Conservation (phyloP, 2,329 filamentous ascomycete species). For the Endothia cerciana region DNA sequence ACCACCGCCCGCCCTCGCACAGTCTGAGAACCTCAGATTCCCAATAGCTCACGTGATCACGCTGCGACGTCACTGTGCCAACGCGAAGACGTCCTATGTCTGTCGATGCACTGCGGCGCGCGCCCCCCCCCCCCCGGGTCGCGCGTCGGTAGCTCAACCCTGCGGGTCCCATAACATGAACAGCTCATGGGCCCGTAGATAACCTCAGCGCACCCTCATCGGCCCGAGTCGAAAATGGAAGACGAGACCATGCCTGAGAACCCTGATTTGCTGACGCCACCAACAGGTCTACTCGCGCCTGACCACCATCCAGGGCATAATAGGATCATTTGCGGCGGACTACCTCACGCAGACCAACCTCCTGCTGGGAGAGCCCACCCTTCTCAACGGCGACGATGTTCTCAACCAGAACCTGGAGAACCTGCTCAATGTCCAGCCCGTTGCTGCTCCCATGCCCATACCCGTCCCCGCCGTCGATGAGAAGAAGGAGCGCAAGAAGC, state of each 20-base stretch:
- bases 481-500: constrained; percentile 90
- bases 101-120: constrained; percentile 3
- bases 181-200: background rate
- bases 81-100: background rate
- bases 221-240: background rate
- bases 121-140: background rate
- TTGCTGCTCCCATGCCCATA: constrained; percentile 44
- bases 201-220: background rate
- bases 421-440: constrained; percentile 50
- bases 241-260: background rate
- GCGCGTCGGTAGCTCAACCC: background rate
- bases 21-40: background rate
- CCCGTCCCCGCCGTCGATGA: constrained; percentile 58
- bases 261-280: constrained; percentile 12
- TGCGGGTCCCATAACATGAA: background rate
- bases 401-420: constrained; percentile 53
- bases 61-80: background rate
- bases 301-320: constrained; percentile 75
- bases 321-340: constrained; percentile 78
- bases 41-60: constrained; percentile 15
- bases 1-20: background rate
- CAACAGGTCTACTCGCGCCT: constrained; percentile 76
- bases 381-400: constrained; percentile 48
- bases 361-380: constrained; percentile 68
- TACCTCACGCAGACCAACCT: constrained; percentile 90